Evolutionary conservation across 2,329 filamentous ascomycete species (phyloP), one percentile per base, ranked within the genome.

Genomic region (Verticillium longisporum): DNA sequence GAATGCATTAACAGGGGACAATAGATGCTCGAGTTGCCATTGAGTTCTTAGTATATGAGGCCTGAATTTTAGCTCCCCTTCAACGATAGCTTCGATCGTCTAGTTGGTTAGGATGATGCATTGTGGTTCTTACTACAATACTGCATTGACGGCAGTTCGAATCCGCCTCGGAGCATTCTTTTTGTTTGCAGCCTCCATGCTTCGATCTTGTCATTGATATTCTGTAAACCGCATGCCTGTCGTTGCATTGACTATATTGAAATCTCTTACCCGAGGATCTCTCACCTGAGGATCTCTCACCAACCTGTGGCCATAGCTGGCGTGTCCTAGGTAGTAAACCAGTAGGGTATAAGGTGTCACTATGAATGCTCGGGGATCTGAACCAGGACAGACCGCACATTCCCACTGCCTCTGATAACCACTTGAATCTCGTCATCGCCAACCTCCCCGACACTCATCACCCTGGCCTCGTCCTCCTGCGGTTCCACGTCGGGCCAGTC

Each of bases 401-500:
- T 75, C 1, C 83, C 83, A 59, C 72, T 75, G 3, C 83, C 83
- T 59, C 70, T 77, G 2, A 81, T 67, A 11, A 65, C 68, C n/a
- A 84, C 69, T 11, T 65, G 18, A 10, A 56, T 34, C 60, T 57
- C 7, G 62, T 62, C 4, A 64, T 21, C 13, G 50, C 36, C 37
- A 38, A 64, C 56, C 15, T 65, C 65, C 62, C 61, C 59, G n/a
- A 74, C 59, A 0, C 34, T 15, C 13, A 75, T 62, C 1, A 58
- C 60, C 10, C 57, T 41, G 0, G 61, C 65, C 58, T 75, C 69
- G 26, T 66, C 70, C 4, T 72, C 70, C 0, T 64, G 64, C 0
- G 74, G 66, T 13, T 66, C 64, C 54, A 75, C 61, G 67, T 83
- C 80, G 0, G 86, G 86, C 72, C 80, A 83, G 70, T 94, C 90